Conservation (phyloP, 2,329 filamentous ascomycete genomes). For the Gaeumannomyces sp. region DNA sequence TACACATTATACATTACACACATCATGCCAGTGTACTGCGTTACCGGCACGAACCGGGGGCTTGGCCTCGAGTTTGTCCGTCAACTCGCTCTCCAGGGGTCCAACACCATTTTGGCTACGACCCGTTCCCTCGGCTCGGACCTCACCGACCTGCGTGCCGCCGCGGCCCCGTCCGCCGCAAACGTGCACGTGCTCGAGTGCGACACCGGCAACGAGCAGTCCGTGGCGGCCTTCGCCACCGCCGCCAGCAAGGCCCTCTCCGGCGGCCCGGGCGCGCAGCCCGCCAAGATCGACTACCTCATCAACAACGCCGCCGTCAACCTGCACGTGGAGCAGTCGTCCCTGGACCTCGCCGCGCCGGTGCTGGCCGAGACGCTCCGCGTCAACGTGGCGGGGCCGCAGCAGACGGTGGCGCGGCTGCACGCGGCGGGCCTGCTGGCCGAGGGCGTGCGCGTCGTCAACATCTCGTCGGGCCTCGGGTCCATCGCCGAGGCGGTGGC, state of each 20-base stretch:
- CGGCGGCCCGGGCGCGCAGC: constrained; percentile 13
- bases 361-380: constrained; percentile 33
- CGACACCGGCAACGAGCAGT: constrained; percentile 24
- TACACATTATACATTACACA: neutral
- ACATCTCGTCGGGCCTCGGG: constrained; percentile 36
- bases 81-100: constrained; percentile 20
- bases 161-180: constrained; percentile 14
- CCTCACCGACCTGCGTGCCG: constrained; percentile 20
- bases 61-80: constrained; percentile 26
- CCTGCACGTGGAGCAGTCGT: constrained; percentile 27
- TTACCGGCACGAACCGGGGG: constrained; percentile 26
- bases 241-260: constrained; percentile 21
- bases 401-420: constrained; percentile 35
- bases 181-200: constrained; percentile 24
- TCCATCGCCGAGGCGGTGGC: constrained; percentile 24
- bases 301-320: constrained; percentile 31
- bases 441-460: constrained; percentile 26
- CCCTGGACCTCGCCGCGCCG: constrained; percentile 29
- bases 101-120: constrained; percentile 24
- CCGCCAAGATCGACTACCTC: constrained; percentile 28
- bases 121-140: constrained; percentile 20
- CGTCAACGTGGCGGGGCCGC: constrained; percentile 41
- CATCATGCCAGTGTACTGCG: constrained; percentile 26
- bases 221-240: constrained; percentile 23
- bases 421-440: constrained; percentile 21